These are phyloP conservation scores for Diplodia scrobiculata DNA, from an alignment of 2,329 filamentous ascomycete genomes.

Conservation along the genomic window DNA sequence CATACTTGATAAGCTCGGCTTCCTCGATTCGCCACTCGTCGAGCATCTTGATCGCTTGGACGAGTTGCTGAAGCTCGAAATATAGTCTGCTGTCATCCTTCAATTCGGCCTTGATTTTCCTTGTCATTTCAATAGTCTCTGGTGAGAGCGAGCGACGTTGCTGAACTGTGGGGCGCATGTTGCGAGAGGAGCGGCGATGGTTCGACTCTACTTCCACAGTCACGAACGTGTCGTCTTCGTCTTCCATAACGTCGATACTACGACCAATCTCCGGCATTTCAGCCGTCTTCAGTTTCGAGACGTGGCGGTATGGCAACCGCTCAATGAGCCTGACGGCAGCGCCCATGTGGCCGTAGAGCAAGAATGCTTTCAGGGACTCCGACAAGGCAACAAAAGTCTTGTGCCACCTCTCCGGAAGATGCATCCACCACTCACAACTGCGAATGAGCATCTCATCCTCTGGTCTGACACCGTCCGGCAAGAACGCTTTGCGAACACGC, in stretches of 20 bases:
- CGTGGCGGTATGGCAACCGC: slow-evolving; percentile 54
- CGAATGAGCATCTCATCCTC: slow-evolving; percentile 28
- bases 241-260: slow-evolving; percentile 39
- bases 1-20: slow-evolving; percentile 42
- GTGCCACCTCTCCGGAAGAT: slow-evolving; percentile 26
- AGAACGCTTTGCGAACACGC: slow-evolving; percentile 69
- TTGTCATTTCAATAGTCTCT: slow-evolving; percentile 33
- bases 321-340: slow-evolving; percentile 59
- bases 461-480: slow-evolving; percentile 41
- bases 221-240: slow-evolving; percentile 9
- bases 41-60: slow-evolving; percentile 49
- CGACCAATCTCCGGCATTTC: slow-evolving; percentile 43
- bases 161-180: slow-evolving; percentile 18
- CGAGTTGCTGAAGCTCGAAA: slow-evolving; percentile 49
- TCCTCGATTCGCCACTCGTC: slow-evolving; percentile 49
- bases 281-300: slow-evolving; percentile 47
- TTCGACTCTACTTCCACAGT: background rate
- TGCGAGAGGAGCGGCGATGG: slow-evolving; percentile 20
- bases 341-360: slow-evolving; percentile 58
- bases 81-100: slow-evolving; percentile 40
- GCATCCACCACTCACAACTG: slow-evolving; percentile 45
- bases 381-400: slow-evolving; percentile 62
- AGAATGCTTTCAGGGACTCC: slow-evolving; percentile 77
- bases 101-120: slow-evolving; percentile 31
- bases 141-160: slow-evolving; percentile 6